These are phyloP conservation scores for Rubroboletus satanas DNA, from an alignment of 768 basidiomycete species.

Conservation along the genomic window DNA sequence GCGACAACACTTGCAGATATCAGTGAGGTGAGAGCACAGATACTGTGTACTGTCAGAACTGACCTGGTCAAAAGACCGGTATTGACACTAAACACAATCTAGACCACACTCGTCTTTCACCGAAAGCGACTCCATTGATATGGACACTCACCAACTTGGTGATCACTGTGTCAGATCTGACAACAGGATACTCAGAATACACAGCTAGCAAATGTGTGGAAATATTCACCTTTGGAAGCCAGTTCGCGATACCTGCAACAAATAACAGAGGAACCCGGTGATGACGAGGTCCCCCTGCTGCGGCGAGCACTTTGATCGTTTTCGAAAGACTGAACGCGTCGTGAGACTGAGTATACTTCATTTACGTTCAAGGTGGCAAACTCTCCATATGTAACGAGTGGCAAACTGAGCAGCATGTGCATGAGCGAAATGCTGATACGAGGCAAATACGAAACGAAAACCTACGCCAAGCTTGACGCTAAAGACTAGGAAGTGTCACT, in stretches of 20 bases:
- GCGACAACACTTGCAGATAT: slow-evolving; percentile 36
- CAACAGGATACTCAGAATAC: too few species aligned
- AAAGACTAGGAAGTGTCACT: slow-evolving; percentile 28
- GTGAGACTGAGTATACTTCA: not conserved
- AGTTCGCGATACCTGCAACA: too few species aligned
- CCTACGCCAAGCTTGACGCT: slow-evolving; percentile 36
- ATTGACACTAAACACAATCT: too few species aligned
- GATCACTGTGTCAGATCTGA: too few species aligned
- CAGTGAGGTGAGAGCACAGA: slow-evolving; percentile 54
- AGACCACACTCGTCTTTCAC: too few species aligned
- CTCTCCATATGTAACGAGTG: slow-evolving; percentile 37
- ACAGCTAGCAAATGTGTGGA: too few species aligned
- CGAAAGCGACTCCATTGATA: too few species aligned
- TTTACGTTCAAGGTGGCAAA: slow-evolving; percentile 42
- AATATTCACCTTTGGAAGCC: too few species aligned
- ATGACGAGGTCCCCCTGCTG: too few species aligned
- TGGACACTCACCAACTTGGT: too few species aligned
- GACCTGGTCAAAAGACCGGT: too few species aligned
- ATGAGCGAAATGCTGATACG: slow-evolving; percentile 1
- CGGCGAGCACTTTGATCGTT: slow-evolving; percentile 49
- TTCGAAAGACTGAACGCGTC: slow-evolving; percentile 36
- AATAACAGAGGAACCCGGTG: too few species aligned
- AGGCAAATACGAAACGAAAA: not conserved
- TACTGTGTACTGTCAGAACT: slow-evolving; percentile 24
- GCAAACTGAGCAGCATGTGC: slow-evolving; percentile 33